A percentile compares a stretch with the other conserved stretches of the same genome.
These are phyloP conservation scores for Bolboschoenus planiculmis DNA, from an alignment of 176 grass and related monocot genomes.

Conservation along the genomic window DNA sequence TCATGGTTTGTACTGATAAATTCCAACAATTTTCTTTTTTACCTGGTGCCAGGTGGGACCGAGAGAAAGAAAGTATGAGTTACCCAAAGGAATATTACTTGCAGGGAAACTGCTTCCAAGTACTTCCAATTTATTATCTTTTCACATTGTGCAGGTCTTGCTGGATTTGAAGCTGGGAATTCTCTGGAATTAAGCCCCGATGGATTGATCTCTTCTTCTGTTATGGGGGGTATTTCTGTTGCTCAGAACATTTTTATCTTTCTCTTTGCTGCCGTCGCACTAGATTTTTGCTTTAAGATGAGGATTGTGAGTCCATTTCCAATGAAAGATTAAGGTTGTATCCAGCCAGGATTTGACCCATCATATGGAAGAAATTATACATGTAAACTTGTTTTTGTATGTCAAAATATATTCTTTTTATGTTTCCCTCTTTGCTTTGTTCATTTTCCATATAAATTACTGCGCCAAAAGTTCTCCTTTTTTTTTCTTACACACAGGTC, in stretches of 20 bases:
- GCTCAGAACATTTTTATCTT: slow-evolving; percentile 72
- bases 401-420: background rate
- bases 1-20: background rate
- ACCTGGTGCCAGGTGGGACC: background rate
- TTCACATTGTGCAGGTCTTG: slow-evolving; percentile 52
- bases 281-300: slow-evolving; percentile 93
- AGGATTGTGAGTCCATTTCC: slow-evolving; percentile 75
- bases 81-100: background rate
- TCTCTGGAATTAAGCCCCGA: slow-evolving; percentile 47
- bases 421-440: background rate
- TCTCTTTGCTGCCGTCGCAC: slow-evolving; percentile 66
- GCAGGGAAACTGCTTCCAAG: slow-evolving; percentile 8
- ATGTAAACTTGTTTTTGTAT: background rate
- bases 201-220: slow-evolving; percentile 36
- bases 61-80: background rate
- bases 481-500: too few species aligned
- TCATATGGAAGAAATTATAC: slow-evolving; percentile 16
- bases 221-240: slow-evolving; percentile 50
- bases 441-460: background rate
- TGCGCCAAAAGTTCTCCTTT: background rate
- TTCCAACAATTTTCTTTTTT: background rate
- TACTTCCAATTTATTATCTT: background rate
- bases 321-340: slow-evolving; percentile 30
- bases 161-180: slow-evolving; percentile 40
- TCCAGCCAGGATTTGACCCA: background rate